Evolutionary conservation across 148 eudicot species (phyloP).

Genomic region (Beta vulgaris): DNA sequence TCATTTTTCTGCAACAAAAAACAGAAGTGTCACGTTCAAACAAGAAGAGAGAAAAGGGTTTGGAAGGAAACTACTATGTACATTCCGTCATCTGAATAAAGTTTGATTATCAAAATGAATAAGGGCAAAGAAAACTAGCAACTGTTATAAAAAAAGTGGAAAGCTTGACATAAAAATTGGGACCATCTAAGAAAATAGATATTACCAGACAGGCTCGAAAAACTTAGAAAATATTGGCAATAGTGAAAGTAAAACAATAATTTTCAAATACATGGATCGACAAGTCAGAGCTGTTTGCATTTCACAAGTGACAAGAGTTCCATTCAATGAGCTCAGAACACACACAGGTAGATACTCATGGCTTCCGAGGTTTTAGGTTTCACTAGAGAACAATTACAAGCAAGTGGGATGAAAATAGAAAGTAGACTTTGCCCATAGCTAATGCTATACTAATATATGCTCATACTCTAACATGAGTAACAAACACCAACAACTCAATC

Average conservation of each 20-base stretch:
- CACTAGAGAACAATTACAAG: conserved; percentile 2
- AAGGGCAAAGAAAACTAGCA: conserved; percentile 10
- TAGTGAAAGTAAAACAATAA: neutral
- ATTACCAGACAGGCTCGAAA: neutral
- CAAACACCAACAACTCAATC: no score
- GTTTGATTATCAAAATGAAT: neutral
- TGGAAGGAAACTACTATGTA: neutral
- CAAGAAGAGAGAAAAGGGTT: neutral
- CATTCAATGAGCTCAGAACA: neutral
- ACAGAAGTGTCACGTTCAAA: neutral
- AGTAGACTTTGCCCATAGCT: neutral
- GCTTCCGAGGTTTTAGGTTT: neutral
- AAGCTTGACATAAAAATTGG: no score
- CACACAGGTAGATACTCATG: neutral
- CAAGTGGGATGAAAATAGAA: neutral
- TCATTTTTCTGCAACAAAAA: neutral
- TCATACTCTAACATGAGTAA: neutral
- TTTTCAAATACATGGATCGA: neutral
- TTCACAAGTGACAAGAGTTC: no score
- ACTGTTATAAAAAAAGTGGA: conserved; percentile 4
- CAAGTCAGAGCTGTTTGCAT: neutral
- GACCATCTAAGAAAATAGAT: neutral
- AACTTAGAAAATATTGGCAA: neutral
- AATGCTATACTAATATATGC: neutral
- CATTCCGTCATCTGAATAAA: neutral